Base-by-base conservation (phyloP, 2,329 filamentous ascomycete genomes). In the Cercospora janseana region DNA sequence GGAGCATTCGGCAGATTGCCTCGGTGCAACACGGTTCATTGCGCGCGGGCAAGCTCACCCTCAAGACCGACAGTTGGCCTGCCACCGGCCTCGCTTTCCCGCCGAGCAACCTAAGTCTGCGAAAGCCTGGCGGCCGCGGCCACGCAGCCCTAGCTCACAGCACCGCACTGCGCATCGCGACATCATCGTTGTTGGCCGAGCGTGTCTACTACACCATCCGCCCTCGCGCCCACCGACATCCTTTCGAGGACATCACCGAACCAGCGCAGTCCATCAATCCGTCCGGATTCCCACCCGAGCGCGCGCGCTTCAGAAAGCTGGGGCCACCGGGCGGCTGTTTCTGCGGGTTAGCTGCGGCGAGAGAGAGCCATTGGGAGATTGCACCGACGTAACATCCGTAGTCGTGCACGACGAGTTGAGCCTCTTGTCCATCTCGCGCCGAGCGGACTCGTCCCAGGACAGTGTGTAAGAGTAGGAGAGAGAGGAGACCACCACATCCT, bases 351-450 rank as follows among this genome's bases (percentile, higher is more conserved):
- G 35, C 35, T 26, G 35, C 35, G 26, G 35, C 35, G 23, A 13
- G 18, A 40, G 21, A 23, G 18, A 40, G 35, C 21, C 35, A 40
- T 40, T 40, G 35, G 20, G n/a, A 40, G 35, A 40, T 40, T 40
- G 21, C 21, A 6, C 21, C 20, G 18, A 23, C 35, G 35, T 23
- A 26, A 40, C n/a, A n/a, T n/a, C 20, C 35, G 20, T 23, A 40
- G 35, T 13, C 20, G 20, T 4, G 26, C 26, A 2, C 23, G 20
- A 26, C 6, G 7, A 10, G 21, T 40, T 5, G 35, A 26, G 3
- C 26, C n/a, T n/a, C n/a, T n/a, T n/a, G n/a, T n/a, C n/a, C n/a
- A n/a, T n/a, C n/a, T n/a, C n/a, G n/a, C 35, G 35, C 2, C n/a
- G 20, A 40, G 21, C 35, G 21, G 2, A 40, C 10, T 40, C 3